These are phyloP conservation scores for Periconia sp. DNA, from an alignment of 2,329 filamentous ascomycete species.

Conservation along the genomic window DNA sequence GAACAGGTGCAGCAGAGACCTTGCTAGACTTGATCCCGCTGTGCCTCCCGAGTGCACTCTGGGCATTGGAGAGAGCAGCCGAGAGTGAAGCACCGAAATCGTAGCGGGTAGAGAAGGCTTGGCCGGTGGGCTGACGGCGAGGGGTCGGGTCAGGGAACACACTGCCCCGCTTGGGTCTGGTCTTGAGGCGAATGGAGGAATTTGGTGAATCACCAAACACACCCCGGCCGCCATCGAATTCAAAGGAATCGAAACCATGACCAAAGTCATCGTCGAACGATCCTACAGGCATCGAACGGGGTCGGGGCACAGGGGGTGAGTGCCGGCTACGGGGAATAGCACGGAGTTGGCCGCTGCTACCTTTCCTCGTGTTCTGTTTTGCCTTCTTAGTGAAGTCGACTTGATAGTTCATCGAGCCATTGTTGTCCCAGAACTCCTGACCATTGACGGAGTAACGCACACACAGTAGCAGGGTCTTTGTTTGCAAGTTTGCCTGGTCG, in stretches of 20 bases:
- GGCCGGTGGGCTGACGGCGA: constrained; percentile 60
- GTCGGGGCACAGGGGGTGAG: constrained; percentile 53
- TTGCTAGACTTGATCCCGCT: constrained; percentile 51
- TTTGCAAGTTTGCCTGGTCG: constrained; percentile 88
- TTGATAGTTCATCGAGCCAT: constrained; percentile 84
- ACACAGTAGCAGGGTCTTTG: constrained; percentile 92
- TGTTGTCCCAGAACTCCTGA: constrained; percentile 95
- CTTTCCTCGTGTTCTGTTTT: constrained; percentile 60
- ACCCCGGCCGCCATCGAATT: constrained; percentile 50
- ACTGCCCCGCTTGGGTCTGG: constrained; percentile 65
- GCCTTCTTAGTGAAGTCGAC: constrained; percentile 88
- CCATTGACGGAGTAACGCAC: constrained; percentile 85
- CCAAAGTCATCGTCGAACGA: constrained; percentile 74
- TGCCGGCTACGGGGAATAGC: constrained; percentile 58
- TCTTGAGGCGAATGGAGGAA: constrained; percentile 71
- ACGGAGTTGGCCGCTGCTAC: constrained; percentile 56
- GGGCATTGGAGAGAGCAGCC: constrained; percentile 78
- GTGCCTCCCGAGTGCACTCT: constrained; percentile 65
- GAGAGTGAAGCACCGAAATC: constrained; percentile 93
- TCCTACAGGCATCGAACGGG: constrained; percentile 54
- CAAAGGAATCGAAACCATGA: constrained; percentile 59
- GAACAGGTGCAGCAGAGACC: constrained; percentile 41
- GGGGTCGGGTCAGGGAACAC: constrained; percentile 65
- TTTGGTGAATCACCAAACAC: constrained; percentile 65
- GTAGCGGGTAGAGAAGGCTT: constrained; percentile 90